Base-by-base conservation (phyloP, 106 monocot species). In the Dioscorea dumetorum region DNA sequence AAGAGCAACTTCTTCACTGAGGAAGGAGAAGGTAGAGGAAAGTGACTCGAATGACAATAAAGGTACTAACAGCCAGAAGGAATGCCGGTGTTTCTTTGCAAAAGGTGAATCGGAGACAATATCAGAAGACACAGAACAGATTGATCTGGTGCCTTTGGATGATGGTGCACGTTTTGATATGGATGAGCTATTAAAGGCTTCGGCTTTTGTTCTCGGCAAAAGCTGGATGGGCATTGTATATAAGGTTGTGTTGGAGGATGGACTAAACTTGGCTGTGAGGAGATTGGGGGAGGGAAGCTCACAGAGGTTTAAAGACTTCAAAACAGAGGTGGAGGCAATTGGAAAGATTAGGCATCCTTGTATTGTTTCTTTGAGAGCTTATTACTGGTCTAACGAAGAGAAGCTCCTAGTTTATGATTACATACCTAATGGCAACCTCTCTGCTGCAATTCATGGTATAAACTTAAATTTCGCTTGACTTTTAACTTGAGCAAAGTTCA, bases 361-460 rank as follows among this genome's bases (percentile, higher is more conserved):
- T 49, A 72, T 90, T 63, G 82, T 90, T 33, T 56, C 66, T n/a
- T 24, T 90, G 69, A 86, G 83, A 74, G 93, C 93, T 54, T 89
- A 89, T 71, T 93, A 88, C 58, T 93, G 93, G 93, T 93, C 93
- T 12, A 61, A 67, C 1, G 86, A 93, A 6, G 93, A 93, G 88
- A 93, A 93, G 54, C 78, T 93, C 57, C 81, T 93, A 34, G 69
- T 93, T 15, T 93, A 93, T 68, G 86, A 93, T 65, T 93, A 77
- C 81, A 75, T 90, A 62, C 82, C 85, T 3, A 77, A 82, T 57
- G 89, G 79, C 31, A 90, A 82, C 58, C 85, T 90, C n/a, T 74
- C 89, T 49, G 28, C 79, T 20, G 85, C 82, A 34, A 68, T 90
- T 54, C 89, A 85, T 70, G 89, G 89, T 82, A 80, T 31, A 48